Base-by-base conservation (phyloP, 2,329 filamentous ascomycete genomes). In the Rutstroemia sp. region DNA sequence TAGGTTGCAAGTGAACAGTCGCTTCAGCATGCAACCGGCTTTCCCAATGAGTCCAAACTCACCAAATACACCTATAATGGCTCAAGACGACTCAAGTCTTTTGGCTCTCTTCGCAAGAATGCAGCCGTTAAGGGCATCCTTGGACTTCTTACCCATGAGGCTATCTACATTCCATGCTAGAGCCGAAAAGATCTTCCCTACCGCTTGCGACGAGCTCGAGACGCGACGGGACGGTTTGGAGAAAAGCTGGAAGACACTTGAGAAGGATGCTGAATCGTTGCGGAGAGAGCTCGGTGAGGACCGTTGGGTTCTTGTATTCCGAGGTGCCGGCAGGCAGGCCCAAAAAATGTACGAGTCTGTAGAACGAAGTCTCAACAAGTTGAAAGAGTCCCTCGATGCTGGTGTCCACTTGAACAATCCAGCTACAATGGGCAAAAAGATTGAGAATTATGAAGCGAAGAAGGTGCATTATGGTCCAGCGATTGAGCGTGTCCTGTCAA, bases 311-410 rank as follows among this genome's bases (percentile, higher is more conserved):
- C 80, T 95, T 53, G 92, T 97, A 38, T 99, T 99, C 75, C 84
- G 92, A 56, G 92, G 94, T 62, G 94, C 94, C 16, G 92, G 91
- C 14, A 81, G 87, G 57, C 91, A 96, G 72, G 92, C 94, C 4
- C 84, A 94, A 64, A 96, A 96, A 75, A 96, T 99, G 91, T 92
- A 90, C 69, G 90, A 96, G 64, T 96, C 92, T 3, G 90, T 97
- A 21, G 89, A 95, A 68, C 82, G 92, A 61, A 96, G 91, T 69
- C 83, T 95, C 58, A 73, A 77, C 48, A 95, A 95, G 72, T 78
- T 99, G 38, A 85, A 82, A 61, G 90, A 96, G 67, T 85, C 84
- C 4, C 77, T 96, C 16, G 89, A 95, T 58, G 78, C 82, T 10
- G 86, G 85, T 7, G 79, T 87, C 66, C 87, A 94, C 62, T 73